Evolutionary conservation across 176 grass and related monocot genomes (phyloP).

Genomic region (Carex kokanica): DNA sequence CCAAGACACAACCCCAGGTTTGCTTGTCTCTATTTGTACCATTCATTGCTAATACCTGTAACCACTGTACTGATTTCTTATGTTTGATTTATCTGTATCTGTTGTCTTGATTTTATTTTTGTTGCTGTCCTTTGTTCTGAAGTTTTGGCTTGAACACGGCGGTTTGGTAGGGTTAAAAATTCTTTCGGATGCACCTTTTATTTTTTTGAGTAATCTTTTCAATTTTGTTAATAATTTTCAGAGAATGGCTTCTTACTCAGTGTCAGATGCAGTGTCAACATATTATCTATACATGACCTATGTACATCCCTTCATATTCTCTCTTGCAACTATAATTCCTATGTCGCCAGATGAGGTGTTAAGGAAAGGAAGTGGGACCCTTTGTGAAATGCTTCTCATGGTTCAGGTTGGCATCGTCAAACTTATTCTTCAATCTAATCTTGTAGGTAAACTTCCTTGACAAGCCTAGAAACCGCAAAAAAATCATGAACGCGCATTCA

Average conservation of each 20-base stretch:
- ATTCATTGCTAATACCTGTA: neutral
- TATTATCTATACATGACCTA: constrained; percentile 99
- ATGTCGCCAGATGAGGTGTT: constrained; percentile 94
- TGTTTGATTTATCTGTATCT: neutral
- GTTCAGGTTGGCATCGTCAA: constrained; percentile 56
- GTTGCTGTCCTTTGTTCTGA: neutral
- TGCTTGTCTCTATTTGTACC: constrained; percentile 9
- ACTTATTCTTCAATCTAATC: neutral
- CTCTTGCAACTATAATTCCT: constrained; percentile 96
- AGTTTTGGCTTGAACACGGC: neutral
- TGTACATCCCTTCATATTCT: constrained; percentile 98
- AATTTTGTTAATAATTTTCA: constrained; percentile 41
- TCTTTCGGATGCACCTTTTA: neutral
- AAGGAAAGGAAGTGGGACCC: constrained; percentile 93
- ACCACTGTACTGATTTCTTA: neutral
- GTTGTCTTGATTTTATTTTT: neutral
- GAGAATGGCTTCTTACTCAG: constrained; percentile 99
- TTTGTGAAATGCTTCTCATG: constrained; percentile 99
- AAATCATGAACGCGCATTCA: neutral
- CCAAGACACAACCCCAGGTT: constrained; percentile 88
- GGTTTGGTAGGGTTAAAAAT: neutral
- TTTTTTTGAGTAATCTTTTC: constrained; percentile 20
- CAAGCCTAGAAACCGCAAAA: neutral
- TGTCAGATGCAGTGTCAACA: constrained; percentile 96
- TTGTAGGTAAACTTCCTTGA: neutral